Percentiles rank a stretch among this genome's conserved stretches.
These are phyloP conservation scores for Ramaria rubella DNA, from an alignment of 768 basidiomycete genomes.

Conservation along the genomic window DNA sequence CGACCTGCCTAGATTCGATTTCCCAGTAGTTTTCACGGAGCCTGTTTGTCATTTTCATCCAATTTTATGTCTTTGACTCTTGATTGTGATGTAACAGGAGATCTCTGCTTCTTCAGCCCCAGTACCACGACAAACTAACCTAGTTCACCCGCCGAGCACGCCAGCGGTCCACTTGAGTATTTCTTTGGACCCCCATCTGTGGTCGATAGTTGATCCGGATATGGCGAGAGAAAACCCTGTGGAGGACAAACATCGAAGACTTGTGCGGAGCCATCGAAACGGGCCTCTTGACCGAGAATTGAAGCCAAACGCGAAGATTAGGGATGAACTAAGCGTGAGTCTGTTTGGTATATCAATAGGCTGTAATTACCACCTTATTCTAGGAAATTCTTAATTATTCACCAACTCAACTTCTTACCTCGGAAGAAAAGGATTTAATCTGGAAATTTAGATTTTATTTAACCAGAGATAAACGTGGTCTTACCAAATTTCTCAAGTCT, in stretches of 20 bases:
- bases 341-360: background rate
- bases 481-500: slow-evolving; percentile 96
- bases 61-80: background rate
- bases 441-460: slow-evolving; percentile 99
- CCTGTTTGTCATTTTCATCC: slow-evolving; percentile 45
- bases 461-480: slow-evolving; percentile 80
- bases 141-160: slow-evolving; percentile 34
- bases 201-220: slow-evolving; percentile 90
- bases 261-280: slow-evolving; percentile 91
- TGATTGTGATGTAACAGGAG: slow-evolving; percentile 3
- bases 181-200: slow-evolving; percentile 63
- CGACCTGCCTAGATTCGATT: slow-evolving; percentile 93
- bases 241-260: slow-evolving; percentile 90
- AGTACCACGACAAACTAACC: slow-evolving; percentile 28
- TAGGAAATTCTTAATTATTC: slow-evolving; percentile 89
- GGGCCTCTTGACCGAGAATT: slow-evolving; percentile 93
- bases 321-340: slow-evolving; percentile 86
- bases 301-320: slow-evolving; percentile 92
- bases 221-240: slow-evolving; percentile 90
- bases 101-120: slow-evolving; percentile 25
- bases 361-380: background rate
- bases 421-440: slow-evolving; percentile 91
- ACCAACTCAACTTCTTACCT: slow-evolving; percentile 77
- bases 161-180: slow-evolving; percentile 44
- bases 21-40: slow-evolving; percentile 94